These are phyloP conservation scores for Apiospora phragmitis DNA, from an alignment of 2,329 filamentous ascomycete species.

Conservation along the genomic window DNA sequence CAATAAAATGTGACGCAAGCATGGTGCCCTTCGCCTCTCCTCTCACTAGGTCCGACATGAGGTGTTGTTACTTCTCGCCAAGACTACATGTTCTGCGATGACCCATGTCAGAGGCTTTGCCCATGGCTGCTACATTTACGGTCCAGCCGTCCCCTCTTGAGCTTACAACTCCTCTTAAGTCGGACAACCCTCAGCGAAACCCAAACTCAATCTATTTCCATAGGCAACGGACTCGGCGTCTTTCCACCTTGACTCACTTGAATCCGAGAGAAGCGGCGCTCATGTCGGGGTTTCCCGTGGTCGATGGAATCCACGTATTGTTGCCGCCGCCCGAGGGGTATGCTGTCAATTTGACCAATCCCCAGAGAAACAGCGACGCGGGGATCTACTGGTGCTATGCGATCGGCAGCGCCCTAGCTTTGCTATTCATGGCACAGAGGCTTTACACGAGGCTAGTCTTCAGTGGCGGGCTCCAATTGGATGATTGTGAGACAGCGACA, in stretches of 20 bases:
- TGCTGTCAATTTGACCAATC: conserved; percentile 35
- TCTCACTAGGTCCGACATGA: too few relatives aligned
- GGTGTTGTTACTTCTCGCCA: background rate
- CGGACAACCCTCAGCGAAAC: background rate
- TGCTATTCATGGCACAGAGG: conserved; percentile 27
- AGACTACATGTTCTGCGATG: background rate
- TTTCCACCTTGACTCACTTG: background rate
- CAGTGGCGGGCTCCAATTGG: conserved; percentile 16
- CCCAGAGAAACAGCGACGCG: conserved; percentile 25
- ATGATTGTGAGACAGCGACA: conserved; percentile 17
- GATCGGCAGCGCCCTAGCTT: conserved; percentile 26
- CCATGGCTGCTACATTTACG: too few relatives aligned
- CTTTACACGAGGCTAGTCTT: conserved; percentile 33
- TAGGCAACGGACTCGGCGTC: background rate
- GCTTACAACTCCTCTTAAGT: background rate
- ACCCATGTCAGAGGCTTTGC: too few relatives aligned
- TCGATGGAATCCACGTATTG: conserved; percentile 27
- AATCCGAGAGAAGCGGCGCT: background rate
- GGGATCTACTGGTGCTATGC: conserved; percentile 30
- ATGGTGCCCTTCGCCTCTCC: too few relatives aligned
- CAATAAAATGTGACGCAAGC: background rate
- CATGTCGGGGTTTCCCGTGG: conserved; percentile 2
- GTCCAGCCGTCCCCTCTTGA: background rate
- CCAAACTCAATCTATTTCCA: background rate
- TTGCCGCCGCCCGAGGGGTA: conserved; percentile 32